These are phyloP conservation scores for Melocanna baccifera DNA, from an alignment of 176 grass and related monocot genomes.

Conservation along the genomic window DNA sequence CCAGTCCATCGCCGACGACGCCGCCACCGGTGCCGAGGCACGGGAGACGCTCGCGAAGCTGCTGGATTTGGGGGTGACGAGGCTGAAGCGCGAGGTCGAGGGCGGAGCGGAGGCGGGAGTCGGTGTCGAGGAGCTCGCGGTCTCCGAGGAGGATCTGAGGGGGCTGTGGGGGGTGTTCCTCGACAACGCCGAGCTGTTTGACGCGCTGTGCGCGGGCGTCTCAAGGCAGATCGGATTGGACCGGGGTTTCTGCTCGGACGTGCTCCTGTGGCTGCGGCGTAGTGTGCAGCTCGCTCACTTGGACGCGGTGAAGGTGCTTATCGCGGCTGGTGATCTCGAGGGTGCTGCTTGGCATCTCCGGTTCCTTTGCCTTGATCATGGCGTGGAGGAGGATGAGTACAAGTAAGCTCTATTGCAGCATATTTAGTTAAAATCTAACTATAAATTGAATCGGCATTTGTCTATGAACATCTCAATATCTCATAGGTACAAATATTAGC, in stretches of 20 bases:
- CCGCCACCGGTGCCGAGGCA: constrained; percentile 26
- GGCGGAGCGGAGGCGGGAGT: not conserved
- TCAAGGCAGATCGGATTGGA: constrained; percentile 58
- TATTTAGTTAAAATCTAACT: not conserved
- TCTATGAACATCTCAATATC: not conserved
- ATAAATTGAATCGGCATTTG: not conserved
- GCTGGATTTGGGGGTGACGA: constrained; percentile 60
- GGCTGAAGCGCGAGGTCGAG: constrained; percentile 52
- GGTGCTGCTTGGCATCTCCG: constrained; percentile 52
- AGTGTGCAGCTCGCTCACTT: constrained; percentile 80
- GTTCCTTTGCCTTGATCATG: constrained; percentile 67
- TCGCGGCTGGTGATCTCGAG: constrained; percentile 46
- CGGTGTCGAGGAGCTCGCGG: not conserved
- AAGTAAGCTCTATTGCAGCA: constrained; percentile 54
- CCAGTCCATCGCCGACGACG: constrained; percentile 50
- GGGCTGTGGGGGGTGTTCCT: constrained; percentile 52
- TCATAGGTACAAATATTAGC: not conserved
- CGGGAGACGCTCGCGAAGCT: constrained; percentile 46
- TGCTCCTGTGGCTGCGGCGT: constrained; percentile 44
- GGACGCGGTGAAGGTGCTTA: constrained; percentile 45
- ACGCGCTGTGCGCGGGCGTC: constrained; percentile 62
- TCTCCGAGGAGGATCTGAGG: constrained; percentile 70
- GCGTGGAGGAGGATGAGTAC: constrained; percentile 65
- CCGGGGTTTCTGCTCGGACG: constrained; percentile 34
- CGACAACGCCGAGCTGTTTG: constrained; percentile 64